Evolutionary conservation across 139 green algal species (phyloP), one percentile per base, ranked within the genome.

Genomic region (Desmodesmus armatus): DNA sequence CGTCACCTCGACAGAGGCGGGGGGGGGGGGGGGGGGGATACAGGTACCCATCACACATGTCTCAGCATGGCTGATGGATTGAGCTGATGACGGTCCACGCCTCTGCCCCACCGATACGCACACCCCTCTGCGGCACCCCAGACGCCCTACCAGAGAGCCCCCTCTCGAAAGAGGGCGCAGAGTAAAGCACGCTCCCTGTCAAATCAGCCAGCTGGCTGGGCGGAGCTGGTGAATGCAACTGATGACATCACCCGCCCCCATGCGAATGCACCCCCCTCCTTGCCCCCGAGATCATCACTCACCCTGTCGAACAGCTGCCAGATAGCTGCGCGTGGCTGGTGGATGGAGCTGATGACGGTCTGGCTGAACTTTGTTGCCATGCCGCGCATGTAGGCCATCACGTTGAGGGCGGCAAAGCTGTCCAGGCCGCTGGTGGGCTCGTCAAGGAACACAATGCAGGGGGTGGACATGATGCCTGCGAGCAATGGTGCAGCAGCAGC

Each of bases 261-360:
- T 6, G 27, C n/a, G 40, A 27, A 53, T 19, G 27, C 71, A 78
- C 43, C 35, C 23, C 2, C 13, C 51, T 43, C 47, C 2, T 47
- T 33, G 35, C 11, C 33, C 35, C 66, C 29, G 33, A 40, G 4
- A 39, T 63, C 65, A n/a, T 9, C 3, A 35, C 77, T 51, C 51
- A 91, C 87, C 77, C 35, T 76, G 75, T 98, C 95, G 84, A 99
- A 98, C 87, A 98, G 91, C 40, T 72, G 84, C 85, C 95, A 99
- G 66, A 99, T 97, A 77, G 89, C 93, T 60, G 80, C 84, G 47
- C 96, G 92, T 6, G 96, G 96, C 86, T 98, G 96, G 90, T 98
- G 96, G 85, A 98, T 96, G 75, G 92, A 94, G 17, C 87, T 85
- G 2, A 98, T 79, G 3, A 98, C 92, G 0, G 93, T 96, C 83